Base-by-base conservation (phyloP, 2,329 filamentous ascomycete species). In the Aspergillus sp. region DNA sequence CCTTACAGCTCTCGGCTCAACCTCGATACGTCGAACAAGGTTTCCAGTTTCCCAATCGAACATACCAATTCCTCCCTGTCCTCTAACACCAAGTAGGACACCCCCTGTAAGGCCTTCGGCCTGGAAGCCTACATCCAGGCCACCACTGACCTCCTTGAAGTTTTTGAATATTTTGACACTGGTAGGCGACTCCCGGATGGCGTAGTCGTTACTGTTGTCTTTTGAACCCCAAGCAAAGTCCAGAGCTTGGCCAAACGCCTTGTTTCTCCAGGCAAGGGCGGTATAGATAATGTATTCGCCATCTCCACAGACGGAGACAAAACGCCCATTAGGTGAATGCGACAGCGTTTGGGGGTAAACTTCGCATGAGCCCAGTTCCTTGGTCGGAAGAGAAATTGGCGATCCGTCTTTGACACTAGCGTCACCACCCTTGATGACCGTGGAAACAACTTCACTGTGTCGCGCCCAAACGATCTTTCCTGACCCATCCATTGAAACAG, bases 231-330 rank as follows among this genome's bases (percentile, higher is more conserved):
- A 99, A 11, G 90, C 93, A 74, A 99, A 99, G 77, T 99, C 95
- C 52, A 98, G 80, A 6, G 93, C 95, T 41, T 91, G 93, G 21
- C 95, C 95, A 70, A 99, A 99, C 3, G 92, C 92, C 80, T 98
- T 97, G 78, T 99, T 98, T 73, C 95, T 88, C 85, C 96, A 96
- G 3, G 93, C 93, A 58, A 98, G 84, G 56, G 95, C 93, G 27
- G 95, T 98, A 80, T 98, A 98, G 69, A 98, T 96, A 74, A 98
- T 98, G 79, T 97, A 99, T 77, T 99, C 95, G 62, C 95, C 95
- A 73, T 99, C 95, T 64, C 95, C 95, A 65, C 93, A 98, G 2
- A 93, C 88, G 17, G 90, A 90, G 49, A 95, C 90, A 66, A 95
- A 95, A 60, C 92, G 87, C 52, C 92, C 92, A 67, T 99, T 99